These are phyloP conservation scores for Melampsora americana DNA, from an alignment of 1,284 basidiomycete genomes.

Conservation along the genomic window DNA sequence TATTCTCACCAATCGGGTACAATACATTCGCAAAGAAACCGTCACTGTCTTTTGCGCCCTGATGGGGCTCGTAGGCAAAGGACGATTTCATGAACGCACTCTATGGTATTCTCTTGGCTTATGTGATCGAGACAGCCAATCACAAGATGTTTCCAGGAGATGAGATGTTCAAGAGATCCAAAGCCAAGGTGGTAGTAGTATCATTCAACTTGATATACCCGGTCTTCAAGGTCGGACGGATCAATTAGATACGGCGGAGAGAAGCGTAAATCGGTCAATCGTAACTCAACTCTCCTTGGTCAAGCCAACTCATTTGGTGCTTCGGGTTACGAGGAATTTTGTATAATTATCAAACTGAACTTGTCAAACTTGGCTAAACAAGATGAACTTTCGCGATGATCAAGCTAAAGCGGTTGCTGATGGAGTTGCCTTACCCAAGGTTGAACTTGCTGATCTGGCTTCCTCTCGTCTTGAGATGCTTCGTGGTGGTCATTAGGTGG, in stretches of 20 bases:
- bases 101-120: slow-evolving; percentile 87
- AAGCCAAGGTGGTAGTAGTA: slow-evolving; percentile 60
- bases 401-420: slow-evolving; percentile 66
- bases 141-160: slow-evolving; percentile 62
- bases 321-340: slow-evolving; percentile 74
- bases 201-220: slow-evolving; percentile 73
- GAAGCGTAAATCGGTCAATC: slow-evolving; percentile 59
- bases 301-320: slow-evolving; percentile 25
- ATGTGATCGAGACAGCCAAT: slow-evolving; percentile 83
- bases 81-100: slow-evolving; percentile 76
- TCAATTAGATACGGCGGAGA: slow-evolving; percentile 46
- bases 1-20: slow-evolving; percentile 76
- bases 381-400: slow-evolving; percentile 69
- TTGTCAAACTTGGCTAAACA: slow-evolving; percentile 70
- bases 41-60: slow-evolving; percentile 75
- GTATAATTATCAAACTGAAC: slow-evolving; percentile 78
- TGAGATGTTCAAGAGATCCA: slow-evolving; percentile 49
- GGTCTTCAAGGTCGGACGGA: slow-evolving; percentile 73
- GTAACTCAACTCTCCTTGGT: slow-evolving; percentile 11
- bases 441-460: slow-evolving; percentile 71
- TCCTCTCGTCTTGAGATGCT: slow-evolving; percentile 76
- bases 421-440: slow-evolving; percentile 66
- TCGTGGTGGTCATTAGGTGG: slow-evolving; percentile 71
- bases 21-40: slow-evolving; percentile 80
- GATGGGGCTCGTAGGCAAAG: slow-evolving; percentile 71